These are phyloP conservation scores for Neurospora terricola DNA, from an alignment of 495 filamentous ascomycete species.

Conservation along the genomic window DNA sequence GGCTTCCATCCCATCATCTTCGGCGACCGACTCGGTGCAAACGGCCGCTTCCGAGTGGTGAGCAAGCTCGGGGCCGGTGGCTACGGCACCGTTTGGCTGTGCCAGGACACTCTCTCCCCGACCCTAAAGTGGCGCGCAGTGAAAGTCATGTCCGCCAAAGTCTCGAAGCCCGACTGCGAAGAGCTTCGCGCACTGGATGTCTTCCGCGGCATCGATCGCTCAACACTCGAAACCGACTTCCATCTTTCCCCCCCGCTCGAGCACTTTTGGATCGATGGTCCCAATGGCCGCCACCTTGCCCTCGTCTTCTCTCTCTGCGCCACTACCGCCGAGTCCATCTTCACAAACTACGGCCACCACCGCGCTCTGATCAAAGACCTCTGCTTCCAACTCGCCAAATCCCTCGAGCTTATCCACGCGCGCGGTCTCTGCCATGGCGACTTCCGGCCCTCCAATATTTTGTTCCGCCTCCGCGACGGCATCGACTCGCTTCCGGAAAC, in stretches of 20 bases:
- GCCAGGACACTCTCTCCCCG: constrained; percentile 24
- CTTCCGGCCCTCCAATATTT: constrained; percentile 15
- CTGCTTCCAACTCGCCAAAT: constrained; percentile 13
- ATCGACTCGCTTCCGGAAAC: constrained; percentile 4
- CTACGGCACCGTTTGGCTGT: constrained; percentile 45
- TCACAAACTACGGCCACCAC: neutral
- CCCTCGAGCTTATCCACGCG: constrained; percentile 13
- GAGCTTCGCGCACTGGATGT: constrained; percentile 10
- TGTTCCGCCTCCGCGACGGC: constrained; percentile 13
- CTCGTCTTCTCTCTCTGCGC: constrained; percentile 11
- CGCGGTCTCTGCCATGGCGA: constrained; percentile 21
- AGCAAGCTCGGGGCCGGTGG: constrained; percentile 46
- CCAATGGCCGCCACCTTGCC: constrained; percentile 30
- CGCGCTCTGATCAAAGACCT: constrained; percentile 12
- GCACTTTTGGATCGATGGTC: constrained; percentile 28
- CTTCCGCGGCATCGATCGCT: neutral
- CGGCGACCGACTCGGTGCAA: constrained; percentile 29
- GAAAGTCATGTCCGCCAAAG: constrained; percentile 15
- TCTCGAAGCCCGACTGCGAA: neutral
- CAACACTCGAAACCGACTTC: neutral
- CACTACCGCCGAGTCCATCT: neutral
- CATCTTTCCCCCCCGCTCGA: constrained; percentile 8
- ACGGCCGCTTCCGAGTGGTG: constrained; percentile 33
- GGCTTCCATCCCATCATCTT: constrained; percentile 38
- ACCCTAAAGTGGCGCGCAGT: constrained; percentile 16